phyloP scores from a whole-genome alignment of 1,139 yeast species.

The Pichia sp. region DNA sequence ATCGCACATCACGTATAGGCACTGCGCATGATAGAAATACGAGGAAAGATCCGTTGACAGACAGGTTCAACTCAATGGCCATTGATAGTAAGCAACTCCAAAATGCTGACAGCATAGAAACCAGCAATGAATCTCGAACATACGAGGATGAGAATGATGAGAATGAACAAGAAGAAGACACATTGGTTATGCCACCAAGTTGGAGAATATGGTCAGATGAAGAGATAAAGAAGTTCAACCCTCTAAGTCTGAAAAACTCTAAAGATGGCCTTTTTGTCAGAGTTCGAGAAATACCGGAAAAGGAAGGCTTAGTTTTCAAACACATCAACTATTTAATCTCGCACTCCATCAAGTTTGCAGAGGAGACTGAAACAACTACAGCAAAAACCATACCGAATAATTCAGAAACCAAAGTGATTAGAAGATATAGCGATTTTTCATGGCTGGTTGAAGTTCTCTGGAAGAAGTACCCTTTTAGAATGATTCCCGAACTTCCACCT shows the following conservation, averaged over 20 bases:
- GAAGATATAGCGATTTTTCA: conserved; percentile 87
- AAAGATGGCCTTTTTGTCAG: conserved; percentile 42
- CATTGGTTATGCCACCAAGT: conserved; percentile 9
- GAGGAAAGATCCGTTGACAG: too few species aligned
- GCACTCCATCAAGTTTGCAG: conserved; percentile 42
- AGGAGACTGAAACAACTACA: conserved; percentile 26
- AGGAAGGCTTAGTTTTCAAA: conserved; percentile 82
- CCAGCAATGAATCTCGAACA: too few species aligned
- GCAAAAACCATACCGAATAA: too few species aligned
- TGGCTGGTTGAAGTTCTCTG: conserved; percentile 75
- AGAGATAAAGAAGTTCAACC: conserved; percentile 40
- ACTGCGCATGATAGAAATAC: too few species aligned
- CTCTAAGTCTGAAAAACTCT: conserved; percentile 34
- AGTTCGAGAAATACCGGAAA: conserved; percentile 77
- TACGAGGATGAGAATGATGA: too few species aligned
- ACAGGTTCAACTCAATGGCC: too few species aligned
- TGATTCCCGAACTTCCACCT: conserved; percentile 85
- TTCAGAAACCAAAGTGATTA: conserved; percentile 49
- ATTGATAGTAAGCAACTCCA: too few species aligned
- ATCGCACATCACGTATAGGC: too few species aligned
- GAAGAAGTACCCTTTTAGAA: conserved; percentile 77
- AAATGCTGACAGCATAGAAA: too few species aligned
- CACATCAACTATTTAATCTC: conserved; percentile 78
- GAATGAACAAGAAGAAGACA: conserved; percentile 6
- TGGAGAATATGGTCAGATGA: conserved; percentile 28